Evolutionary conservation across 371 early-diverging fungal genomes (phyloP), one percentile per base, ranked within the genome.

Genomic region (Smittium culicis): DNA sequence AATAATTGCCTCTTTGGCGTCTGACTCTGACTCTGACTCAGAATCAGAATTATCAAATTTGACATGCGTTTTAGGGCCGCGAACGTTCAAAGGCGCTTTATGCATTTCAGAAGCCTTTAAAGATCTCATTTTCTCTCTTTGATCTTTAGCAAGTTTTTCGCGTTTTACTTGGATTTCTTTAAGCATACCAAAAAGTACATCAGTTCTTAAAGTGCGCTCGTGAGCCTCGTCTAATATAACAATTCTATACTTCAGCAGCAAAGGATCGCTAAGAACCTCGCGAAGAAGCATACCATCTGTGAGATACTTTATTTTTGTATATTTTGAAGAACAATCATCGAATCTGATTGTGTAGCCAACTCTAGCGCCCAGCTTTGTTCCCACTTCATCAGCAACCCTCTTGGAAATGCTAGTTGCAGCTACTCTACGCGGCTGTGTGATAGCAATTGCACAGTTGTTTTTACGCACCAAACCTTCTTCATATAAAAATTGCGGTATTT

Each of bases 201-300:
- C 99, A 0, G 98, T 98, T 62, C 96, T 82, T 66, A 96, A 69
- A 0, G 93, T 96, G 60, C 99, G 86, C 79, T 99, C 99, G 79
- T 99, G 99, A 0, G 98, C 98, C 77, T 99, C 99, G 72, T 99
- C 99, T 34, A 99, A 77, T 17, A 96, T 84, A 62, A 99, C 85
- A 8, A 90, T 85, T 34, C 87, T 86, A 79, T 99, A 99, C 56
- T 83, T 77, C 1, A 78, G 66, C 28, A 96, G 73, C 54, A 89
- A 61, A 17, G 85, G 82, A 71, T 98, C 96, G 1, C 88, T 82
- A 54, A 98, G 79, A 3, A 92, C 80, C 74, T 99, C 99, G 33
- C 96, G 84, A 29, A 99, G 72, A 59, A 99, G 82, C 86, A 99
- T 91, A 73, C 99, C 99, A 74, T 99, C 99, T 0, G 99, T 99